Percentiles rank a stretch among this genome's conserved stretches.
These are phyloP conservation scores for Beta corolliflora DNA, from an alignment of 179 eudicot genomes.

Conservation along the genomic window DNA sequence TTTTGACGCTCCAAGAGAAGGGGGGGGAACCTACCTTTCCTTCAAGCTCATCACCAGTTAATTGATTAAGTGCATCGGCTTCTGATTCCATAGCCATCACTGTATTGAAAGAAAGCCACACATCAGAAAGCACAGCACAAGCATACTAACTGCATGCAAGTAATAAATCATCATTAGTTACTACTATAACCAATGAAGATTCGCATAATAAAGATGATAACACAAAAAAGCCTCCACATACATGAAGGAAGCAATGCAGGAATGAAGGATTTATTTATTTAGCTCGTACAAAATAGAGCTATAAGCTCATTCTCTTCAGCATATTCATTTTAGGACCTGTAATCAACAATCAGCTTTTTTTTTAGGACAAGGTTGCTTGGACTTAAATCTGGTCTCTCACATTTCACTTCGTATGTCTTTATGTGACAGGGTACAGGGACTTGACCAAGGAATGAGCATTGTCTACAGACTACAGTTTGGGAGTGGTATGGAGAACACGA, in stretches of 20 bases:
- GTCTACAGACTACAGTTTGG: background rate
- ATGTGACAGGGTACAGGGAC: background rate
- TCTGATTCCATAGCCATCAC: slow-evolving; percentile 95
- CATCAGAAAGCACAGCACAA: background rate
- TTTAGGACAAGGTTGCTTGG: background rate
- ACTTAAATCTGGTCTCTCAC: background rate
- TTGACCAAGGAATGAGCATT: background rate
- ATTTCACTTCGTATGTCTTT: background rate
- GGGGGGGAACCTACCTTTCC: slow-evolving; percentile 62
- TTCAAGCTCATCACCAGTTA: slow-evolving; percentile 87
- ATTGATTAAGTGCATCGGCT: slow-evolving; percentile 87
- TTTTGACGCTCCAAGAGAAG: background rate
- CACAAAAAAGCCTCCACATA: background rate
- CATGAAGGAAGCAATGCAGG: background rate
- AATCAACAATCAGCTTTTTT: background rate
- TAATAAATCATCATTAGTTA: background rate
- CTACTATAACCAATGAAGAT: background rate
- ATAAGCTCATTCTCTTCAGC: background rate
- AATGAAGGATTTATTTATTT: background rate
- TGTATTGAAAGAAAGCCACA: slow-evolving; percentile 23
- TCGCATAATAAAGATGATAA: background rate
- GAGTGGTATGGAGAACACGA: background rate
- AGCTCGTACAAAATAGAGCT: background rate
- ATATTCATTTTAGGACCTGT: background rate
- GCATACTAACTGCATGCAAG: background rate